These are phyloP conservation scores for Exobasidium rhododendri DNA, from an alignment of 1,284 basidiomycete genomes.

Conservation along the genomic window DNA sequence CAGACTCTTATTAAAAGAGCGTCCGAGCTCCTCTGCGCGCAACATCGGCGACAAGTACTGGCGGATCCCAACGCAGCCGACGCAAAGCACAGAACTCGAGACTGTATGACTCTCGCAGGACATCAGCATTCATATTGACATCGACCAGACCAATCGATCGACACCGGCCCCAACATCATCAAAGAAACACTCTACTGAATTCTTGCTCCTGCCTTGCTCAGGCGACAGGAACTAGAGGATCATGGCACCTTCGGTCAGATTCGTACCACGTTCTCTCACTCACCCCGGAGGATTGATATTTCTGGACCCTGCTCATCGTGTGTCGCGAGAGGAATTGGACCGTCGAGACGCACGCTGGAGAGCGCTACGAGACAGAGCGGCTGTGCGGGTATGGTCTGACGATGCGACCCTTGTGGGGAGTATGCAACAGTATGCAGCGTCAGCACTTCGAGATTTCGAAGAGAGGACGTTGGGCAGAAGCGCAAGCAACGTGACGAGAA, in stretches of 20 bases:
- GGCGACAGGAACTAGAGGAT: no score
- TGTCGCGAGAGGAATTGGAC: slow-evolving; percentile 39
- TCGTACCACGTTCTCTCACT: slow-evolving; percentile 26
- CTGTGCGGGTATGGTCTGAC: slow-evolving; percentile 37
- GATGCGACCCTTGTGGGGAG: slow-evolving; percentile 40
- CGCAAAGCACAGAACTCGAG: no score
- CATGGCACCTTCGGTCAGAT: slow-evolving; percentile 8
- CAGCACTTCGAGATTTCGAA: slow-evolving; percentile 1
- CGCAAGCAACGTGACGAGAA: not conserved
- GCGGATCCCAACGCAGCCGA: no score
- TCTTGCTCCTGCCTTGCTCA: no score
- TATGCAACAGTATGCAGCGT: slow-evolving; percentile 7
- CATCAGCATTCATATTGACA: no score
- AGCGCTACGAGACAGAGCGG: slow-evolving; percentile 33
- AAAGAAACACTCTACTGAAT: no score
- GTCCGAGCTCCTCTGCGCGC: no score
- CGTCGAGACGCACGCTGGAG: slow-evolving; percentile 37
- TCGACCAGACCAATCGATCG: no score
- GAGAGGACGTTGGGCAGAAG: slow-evolving; percentile 5
- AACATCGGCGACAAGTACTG: no score
- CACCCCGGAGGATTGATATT: slow-evolving; percentile 34
- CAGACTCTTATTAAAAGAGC: no score
- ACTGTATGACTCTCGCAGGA: no score
- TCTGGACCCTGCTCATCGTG: slow-evolving; percentile 38
- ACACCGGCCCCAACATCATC: no score